phyloP scores from a whole-genome alignment of 495 filamentous ascomycete genomes.

The Cladorrhinum samala region DNA sequence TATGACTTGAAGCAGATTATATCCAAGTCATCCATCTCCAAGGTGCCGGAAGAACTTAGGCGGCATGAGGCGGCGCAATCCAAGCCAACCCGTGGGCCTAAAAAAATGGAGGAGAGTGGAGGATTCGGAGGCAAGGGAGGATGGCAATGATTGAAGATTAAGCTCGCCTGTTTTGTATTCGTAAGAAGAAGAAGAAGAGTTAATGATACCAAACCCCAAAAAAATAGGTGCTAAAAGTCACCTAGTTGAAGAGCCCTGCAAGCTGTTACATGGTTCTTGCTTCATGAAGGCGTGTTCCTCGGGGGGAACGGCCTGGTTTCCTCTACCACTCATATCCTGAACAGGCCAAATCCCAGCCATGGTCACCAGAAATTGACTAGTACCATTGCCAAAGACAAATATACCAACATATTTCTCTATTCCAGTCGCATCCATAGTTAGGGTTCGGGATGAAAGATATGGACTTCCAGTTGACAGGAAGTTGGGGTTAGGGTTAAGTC shows the following conservation, averaged over 20 bases:
- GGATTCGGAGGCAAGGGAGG: slow-evolving; percentile 28
- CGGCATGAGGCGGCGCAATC: slow-evolving; percentile 94
- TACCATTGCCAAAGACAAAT: too few relatives aligned
- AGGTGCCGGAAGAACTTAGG: slow-evolving; percentile 87
- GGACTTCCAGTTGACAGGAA: neutral
- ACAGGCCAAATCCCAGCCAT: too few relatives aligned
- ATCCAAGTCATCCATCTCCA: slow-evolving; percentile 80
- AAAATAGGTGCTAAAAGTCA: too few relatives aligned
- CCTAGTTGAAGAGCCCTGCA: too few relatives aligned
- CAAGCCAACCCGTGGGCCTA: slow-evolving; percentile 42
- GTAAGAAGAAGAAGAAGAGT: neutral
- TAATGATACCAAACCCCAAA: neutral
- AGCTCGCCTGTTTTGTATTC: neutral
- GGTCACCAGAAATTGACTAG: too few relatives aligned
- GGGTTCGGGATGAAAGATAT: too few relatives aligned
- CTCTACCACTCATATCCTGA: too few relatives aligned
- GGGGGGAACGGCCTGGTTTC: too few relatives aligned
- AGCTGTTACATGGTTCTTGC: too few relatives aligned
- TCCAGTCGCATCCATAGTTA: too few relatives aligned
- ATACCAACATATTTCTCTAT: too few relatives aligned
- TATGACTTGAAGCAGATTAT: slow-evolving; percentile 97
- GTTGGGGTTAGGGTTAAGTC: slow-evolving; percentile 2
- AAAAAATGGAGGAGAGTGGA: slow-evolving; percentile 25
- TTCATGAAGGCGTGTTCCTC: too few relatives aligned
- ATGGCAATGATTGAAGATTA: slow-evolving; percentile 1